Base-by-base conservation (phyloP, 2,329 filamentous ascomycete species). In the Pseudocercospora vitis region DNA sequence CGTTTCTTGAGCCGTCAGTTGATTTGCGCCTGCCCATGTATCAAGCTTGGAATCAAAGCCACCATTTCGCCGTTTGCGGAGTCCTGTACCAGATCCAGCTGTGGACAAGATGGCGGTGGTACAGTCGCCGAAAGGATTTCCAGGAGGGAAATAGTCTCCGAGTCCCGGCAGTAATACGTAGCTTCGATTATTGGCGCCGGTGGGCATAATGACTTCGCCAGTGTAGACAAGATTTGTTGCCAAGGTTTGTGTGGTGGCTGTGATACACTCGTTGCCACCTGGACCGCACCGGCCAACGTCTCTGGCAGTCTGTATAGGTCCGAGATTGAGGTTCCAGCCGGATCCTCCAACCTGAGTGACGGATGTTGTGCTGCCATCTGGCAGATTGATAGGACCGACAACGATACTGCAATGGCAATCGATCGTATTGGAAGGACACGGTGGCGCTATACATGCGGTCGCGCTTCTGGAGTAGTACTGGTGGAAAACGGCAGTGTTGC, bases 401-500 rank as follows among this genome's bases (percentile, higher is more conserved):
- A 64, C 57, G 8, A 65, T 57, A 12, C 56, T 56, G 49, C 63
- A 65, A 8, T 64, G 46, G 26, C 56, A 56, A 28, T 65, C 53
- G 6, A 65, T n/a, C 0, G 52, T 52, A 16, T 65, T 64, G 18
- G 53, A 53, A 1, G 63, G 60, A 29, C 63, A 65, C 2, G 63
- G 63, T 1, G 58, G 58, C 1, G 39, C 28, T 5, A 49, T 21
- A 31, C 60, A 64, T 32, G 39, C 29, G 8, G 48, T 37, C 0
- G 29, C 37, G 26, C 55, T 65, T 4, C 28, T 55, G 8, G 9
- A 12, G 35, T 65, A 65, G 44, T 40, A 55, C 26, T 21, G 2
- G 11, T 40, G 51, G 53, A 65, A 64, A 2, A 29, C 49, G 7
- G 46, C 53, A 2, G 60, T 59, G 21, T 64, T 63, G 40, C 63